phyloP scores from a whole-genome alignment of 805 yeast genomes.

The Groenewaldozyma tartarivorans region DNA sequence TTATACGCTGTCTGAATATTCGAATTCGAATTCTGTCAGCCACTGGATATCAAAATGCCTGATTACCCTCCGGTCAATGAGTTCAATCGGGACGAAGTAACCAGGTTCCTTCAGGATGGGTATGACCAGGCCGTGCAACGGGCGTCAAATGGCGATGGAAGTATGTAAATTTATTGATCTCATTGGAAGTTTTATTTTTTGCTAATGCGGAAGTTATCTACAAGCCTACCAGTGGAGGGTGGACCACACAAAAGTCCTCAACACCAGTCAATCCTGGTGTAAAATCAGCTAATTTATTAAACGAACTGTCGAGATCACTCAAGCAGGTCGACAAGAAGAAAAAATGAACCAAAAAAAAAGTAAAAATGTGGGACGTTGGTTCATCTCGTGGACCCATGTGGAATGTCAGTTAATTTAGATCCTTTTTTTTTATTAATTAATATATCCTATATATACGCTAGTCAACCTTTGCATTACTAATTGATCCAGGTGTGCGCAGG shows the following conservation, averaged over 20 bases:
- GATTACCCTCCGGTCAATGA: neutral
- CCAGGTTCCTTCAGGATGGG: slow-evolving; percentile 7
- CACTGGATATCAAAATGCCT: too few relatives aligned
- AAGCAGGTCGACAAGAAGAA: slow-evolving; percentile 1
- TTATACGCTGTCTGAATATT: too few relatives aligned
- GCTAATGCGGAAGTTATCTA: slow-evolving; percentile 12
- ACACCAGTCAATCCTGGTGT: slow-evolving; percentile 4
- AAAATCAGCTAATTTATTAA: slow-evolving; percentile 6
- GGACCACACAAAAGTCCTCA: slow-evolving; percentile 14
- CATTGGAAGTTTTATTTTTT: too few relatives aligned
- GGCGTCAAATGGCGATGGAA: slow-evolving; percentile 3
- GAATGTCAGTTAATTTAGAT: slow-evolving; percentile 1
- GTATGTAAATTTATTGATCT: neutral
- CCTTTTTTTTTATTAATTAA: slow-evolving; percentile 1
- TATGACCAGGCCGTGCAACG: slow-evolving; percentile 11
- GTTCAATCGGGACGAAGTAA: slow-evolving; percentile 10
- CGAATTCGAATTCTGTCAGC: too few relatives aligned
- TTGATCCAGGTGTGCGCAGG: slow-evolving; percentile 19
- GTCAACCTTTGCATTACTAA: slow-evolving; percentile 17
- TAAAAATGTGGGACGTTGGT: neutral
- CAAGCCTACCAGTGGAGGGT: slow-evolving; percentile 15
- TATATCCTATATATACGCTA: slow-evolving; percentile 3
- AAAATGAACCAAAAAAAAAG: slow-evolving; percentile 1
- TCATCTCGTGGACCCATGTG: slow-evolving; percentile 1
- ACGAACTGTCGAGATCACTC: slow-evolving; percentile 7